Conservation (phyloP, 176 grass and related monocot genomes). For the Oryza glumipatula region DNA sequence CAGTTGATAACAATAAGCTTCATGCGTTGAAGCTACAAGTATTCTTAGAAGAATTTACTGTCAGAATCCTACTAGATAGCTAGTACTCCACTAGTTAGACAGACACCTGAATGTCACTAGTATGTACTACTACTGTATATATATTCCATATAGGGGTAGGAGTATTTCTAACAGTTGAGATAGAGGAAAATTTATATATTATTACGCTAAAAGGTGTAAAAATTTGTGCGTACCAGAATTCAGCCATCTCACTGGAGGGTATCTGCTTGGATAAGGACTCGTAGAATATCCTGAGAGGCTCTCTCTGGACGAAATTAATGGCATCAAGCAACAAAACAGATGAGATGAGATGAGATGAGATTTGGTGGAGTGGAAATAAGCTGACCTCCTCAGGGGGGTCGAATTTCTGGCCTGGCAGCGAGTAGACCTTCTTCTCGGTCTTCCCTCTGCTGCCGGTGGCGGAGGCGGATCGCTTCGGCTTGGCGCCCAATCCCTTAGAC, state of each 20-base stretch:
- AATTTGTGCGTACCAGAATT: constrained; percentile 62
- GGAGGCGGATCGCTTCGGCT: constrained; percentile 42
- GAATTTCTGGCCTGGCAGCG: constrained; percentile 88
- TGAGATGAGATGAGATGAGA: too few species aligned
- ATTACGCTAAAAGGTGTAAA: neutral
- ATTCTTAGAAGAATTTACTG: neutral
- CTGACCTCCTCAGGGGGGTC: constrained; percentile 85
- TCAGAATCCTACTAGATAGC: neutral
- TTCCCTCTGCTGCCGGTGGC: constrained; percentile 44
- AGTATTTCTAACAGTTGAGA: neutral
- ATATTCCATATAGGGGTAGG: neutral
- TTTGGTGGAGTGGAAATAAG: neutral
- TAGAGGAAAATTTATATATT: too few species aligned
- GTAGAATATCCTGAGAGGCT: constrained; percentile 96
- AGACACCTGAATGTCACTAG: neutral
- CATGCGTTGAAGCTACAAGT: neutral
- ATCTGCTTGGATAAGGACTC: constrained; percentile 89
- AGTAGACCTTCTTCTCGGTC: constrained; percentile 85
- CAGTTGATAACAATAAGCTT: neutral
- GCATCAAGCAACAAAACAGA: neutral
- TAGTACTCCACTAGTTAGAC: neutral
- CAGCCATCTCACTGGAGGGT: constrained; percentile 92
- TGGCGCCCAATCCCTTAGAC: constrained; percentile 33
- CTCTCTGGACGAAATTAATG: constrained; percentile 47
- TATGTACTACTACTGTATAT: too few species aligned